Conservation (phyloP, 2,329 filamentous ascomycete species). For the Cytospora schulzeri region DNA sequence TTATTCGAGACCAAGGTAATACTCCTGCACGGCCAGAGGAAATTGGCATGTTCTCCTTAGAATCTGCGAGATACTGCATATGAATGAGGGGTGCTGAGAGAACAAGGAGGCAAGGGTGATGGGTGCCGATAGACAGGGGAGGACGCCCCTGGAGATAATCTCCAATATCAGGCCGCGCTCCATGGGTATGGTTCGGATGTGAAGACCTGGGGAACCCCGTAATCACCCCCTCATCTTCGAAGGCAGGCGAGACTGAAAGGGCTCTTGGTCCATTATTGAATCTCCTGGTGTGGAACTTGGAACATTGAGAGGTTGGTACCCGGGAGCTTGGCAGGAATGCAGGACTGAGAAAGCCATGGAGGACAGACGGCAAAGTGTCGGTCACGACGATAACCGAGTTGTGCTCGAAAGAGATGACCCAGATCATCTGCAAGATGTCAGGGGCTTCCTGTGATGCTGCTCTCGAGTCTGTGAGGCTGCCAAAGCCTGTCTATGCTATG, state of each 20-base stretch:
- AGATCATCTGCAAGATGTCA: not conserved
- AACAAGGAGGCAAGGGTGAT: not conserved
- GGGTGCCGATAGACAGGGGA: not conserved
- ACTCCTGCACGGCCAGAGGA: constrained; percentile 4
- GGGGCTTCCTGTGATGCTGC: not conserved
- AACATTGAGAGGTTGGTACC: not conserved
- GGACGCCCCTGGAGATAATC: not conserved
- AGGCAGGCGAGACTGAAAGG: not conserved
- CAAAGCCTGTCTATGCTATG: not conserved
- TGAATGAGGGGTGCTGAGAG: constrained; percentile 8
- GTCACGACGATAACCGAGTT: not conserved
- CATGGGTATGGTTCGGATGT: not conserved
- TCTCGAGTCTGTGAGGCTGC: not conserved
- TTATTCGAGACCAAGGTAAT: not conserved
- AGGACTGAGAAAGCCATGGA: too few relatives aligned
- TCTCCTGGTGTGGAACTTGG: not conserved
- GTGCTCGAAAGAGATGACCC: not conserved
- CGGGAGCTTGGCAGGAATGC: not conserved
- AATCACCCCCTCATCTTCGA: not conserved
- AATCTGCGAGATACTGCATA: constrained; percentile 15
- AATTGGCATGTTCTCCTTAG: constrained; percentile 10
- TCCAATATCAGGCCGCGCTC: not conserved
- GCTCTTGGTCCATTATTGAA: not conserved
- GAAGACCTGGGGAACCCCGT: not conserved
- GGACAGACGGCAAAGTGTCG: too few relatives aligned